Base-by-base conservation (phyloP, 148 eudicot species). In the Persicaria tinctoria region DNA sequence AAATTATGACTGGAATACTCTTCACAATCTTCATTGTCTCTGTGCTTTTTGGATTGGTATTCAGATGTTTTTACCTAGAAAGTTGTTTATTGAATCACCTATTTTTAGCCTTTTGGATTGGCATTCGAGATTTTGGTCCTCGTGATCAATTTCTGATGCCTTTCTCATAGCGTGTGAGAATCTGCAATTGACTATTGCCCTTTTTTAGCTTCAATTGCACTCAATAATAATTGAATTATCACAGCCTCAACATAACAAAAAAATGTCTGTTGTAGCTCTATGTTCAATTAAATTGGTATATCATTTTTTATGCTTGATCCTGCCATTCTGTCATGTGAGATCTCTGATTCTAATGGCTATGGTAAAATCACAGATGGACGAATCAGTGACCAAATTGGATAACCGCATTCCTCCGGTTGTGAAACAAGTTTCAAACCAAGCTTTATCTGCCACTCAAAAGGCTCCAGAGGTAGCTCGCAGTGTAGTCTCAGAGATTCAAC, bases 401-500 rank as follows among this genome's bases (percentile, higher is more conserved):
- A 79, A 81, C 14, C 82, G 50, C 27, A 90, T 92, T 44, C 97
- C 97, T 11, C 90, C 89, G 5, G 63, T 85, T 0, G 82, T 92
- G 77, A 87, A 84, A 83, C 86, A 85, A 73, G 85, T 86, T 2
- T 91, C 98, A 4, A 73, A 70, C 81, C 83, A 85, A 81, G 92
- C 93, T 41, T 51, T 82, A 73, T 80, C 80, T 7, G 89, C 89
- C 0, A 96, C 93, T 18, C 92, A 91, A 74, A 87, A 83, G 75
- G 93, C 92, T 20, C 98, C 97, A 10, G 85, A 80, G 66, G 85
- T 86, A 14, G 98, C 98, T 69, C 89, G 97, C 1, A 80, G 81
- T 17, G 88, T 92, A 18, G 87, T 89, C 10, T 81, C 91, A 0
- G 99, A 90, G 66, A 91, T 92, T 47, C 89, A 92, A 64, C 89